These are phyloP conservation scores for Populus pruinosa DNA, from an alignment of 345 rosid genomes.

Conservation along the genomic window DNA sequence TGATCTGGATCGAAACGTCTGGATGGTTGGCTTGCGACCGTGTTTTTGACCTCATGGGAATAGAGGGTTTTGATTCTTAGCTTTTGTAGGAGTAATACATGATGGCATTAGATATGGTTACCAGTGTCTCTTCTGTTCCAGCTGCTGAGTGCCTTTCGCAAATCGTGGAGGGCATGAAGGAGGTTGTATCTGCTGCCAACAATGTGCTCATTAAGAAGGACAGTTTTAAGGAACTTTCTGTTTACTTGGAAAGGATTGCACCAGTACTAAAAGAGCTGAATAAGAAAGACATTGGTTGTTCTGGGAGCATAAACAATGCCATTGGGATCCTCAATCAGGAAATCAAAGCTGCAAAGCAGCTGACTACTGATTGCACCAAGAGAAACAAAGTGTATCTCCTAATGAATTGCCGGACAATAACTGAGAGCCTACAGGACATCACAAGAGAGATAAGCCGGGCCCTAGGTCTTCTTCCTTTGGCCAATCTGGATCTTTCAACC, in stretches of 20 bases:
- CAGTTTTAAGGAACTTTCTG: constrained; percentile 47
- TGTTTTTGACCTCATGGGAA: constrained; percentile 9
- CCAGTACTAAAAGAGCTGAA: constrained; percentile 55
- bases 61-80: constrained; percentile 16
- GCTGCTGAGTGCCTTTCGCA: constrained; percentile 46
- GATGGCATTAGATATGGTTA: constrained; percentile 42
- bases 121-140: constrained; percentile 34
- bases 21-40: background rate
- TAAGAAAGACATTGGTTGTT: constrained; percentile 25
- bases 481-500: constrained; percentile 52
- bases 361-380: constrained; percentile 41
- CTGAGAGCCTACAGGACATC: constrained; percentile 32
- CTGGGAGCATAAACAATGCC: constrained; percentile 44
- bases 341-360: constrained; percentile 46
- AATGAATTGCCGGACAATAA: constrained; percentile 49
- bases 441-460: constrained; percentile 53
- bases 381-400: constrained; percentile 64
- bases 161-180: constrained; percentile 40
- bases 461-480: constrained; percentile 51
- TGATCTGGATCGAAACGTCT: constrained; percentile 10
- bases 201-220: constrained; percentile 50
- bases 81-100: constrained; percentile 10
- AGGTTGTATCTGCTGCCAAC: constrained; percentile 32
- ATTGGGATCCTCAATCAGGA: constrained; percentile 51
- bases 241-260: constrained; percentile 45